Evolutionary conservation across 2,329 filamentous ascomycete genomes (phyloP).

Genomic region (Sporothrix pallida): DNA sequence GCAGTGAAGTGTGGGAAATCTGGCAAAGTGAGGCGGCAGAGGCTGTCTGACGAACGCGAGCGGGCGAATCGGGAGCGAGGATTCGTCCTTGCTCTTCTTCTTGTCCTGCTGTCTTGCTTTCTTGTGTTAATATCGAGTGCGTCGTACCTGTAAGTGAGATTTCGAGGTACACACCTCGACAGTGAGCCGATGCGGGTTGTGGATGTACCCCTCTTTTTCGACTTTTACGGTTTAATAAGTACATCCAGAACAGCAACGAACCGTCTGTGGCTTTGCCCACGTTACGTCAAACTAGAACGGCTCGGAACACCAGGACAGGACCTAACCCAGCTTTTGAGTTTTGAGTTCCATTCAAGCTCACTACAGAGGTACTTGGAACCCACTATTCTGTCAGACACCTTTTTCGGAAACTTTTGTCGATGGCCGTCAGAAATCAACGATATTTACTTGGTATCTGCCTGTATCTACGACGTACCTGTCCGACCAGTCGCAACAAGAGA

Average conservation of each 20-base stretch:
- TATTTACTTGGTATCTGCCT: too few relatives aligned
- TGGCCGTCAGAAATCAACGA: neutral
- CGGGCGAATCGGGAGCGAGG: conserved; percentile 16
- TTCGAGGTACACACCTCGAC: neutral
- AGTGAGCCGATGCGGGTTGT: neutral
- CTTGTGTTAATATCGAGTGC: neutral
- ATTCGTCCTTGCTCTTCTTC: neutral
- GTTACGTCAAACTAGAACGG: neutral
- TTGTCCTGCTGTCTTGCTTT: too few relatives aligned
- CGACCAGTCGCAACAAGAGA: neutral
- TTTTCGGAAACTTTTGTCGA: neutral
- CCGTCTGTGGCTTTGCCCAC: conserved; percentile 5
- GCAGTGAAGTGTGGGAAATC: neutral
- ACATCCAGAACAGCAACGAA: neutral
- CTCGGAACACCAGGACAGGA: neutral
- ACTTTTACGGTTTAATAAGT: too few relatives aligned
- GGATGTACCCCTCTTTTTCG: neutral
- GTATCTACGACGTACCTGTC: too few relatives aligned
- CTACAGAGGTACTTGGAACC: too few relatives aligned
- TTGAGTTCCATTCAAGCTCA: neutral
- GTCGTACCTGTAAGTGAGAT: neutral
- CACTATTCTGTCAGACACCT: neutral
- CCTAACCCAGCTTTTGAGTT: neutral
- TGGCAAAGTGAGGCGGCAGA: neutral
- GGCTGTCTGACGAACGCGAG: neutral